These are phyloP conservation scores for Suillus weaverae DNA, from an alignment of 768 basidiomycete genomes.

Conservation along the genomic window DNA sequence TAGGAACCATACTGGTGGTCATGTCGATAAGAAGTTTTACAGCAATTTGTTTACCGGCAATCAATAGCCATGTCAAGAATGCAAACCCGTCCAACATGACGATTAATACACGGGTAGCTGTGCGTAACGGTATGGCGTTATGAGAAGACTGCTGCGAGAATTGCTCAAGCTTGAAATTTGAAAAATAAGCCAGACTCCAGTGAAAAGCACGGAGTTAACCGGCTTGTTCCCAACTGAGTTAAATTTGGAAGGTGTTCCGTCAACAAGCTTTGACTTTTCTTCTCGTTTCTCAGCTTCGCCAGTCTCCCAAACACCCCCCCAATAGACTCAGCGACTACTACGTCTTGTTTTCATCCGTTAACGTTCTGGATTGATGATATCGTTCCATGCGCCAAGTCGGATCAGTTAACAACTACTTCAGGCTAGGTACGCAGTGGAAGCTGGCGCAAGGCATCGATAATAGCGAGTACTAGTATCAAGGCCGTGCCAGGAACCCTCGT, in stretches of 20 bases:
- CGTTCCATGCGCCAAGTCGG: background rate
- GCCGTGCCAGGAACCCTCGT: no score
- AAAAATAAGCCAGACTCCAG: no score
- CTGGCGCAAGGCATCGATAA: background rate
- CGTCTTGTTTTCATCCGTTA: no score
- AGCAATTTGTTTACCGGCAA: background rate
- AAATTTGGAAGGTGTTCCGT: no score
- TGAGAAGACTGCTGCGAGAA: background rate
- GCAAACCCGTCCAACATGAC: background rate
- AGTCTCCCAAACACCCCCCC: background rate
- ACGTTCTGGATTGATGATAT: no score
- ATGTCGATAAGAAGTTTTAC: background rate
- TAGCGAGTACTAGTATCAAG: no score
- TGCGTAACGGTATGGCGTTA: background rate
- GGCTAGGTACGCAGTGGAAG: background rate
- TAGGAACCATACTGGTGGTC: background rate
- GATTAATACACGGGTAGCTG: background rate
- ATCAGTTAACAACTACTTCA: background rate
- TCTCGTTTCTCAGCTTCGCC: background rate
- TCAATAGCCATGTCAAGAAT: background rate
- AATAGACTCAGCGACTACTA: no score
- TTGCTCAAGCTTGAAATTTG: no score
- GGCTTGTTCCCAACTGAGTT: background rate
- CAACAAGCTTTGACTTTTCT: no score
- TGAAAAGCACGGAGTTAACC: background rate